Evolutionary conservation across 495 filamentous ascomycete species (phyloP), one percentile per base, ranked within the genome.

Genomic region (Friedmanniomyces simplex): DNA sequence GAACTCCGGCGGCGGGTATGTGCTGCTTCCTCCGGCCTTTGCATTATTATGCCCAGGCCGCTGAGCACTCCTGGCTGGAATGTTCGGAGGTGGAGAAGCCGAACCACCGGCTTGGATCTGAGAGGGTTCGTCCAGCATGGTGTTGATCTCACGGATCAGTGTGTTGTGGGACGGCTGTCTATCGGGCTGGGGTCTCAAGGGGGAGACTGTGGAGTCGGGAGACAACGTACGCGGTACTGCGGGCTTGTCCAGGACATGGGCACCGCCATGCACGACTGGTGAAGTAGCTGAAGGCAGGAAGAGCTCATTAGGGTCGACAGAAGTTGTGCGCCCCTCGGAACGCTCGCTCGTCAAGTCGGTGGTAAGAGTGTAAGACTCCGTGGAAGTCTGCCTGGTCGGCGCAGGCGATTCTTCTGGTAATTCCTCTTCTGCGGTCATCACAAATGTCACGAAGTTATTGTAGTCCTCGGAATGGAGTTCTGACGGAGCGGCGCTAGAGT

Each of bases 391-490:
- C 51, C 34, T 41, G 5, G 34, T 3, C 37, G 18, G 21, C 25
- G 20, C 18, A 39, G 37, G 51, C n/a, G 51, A 25, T 34, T 54
- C 51, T 14, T 54, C 51, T 18, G 51, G 32, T 4, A 54, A 20
- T 16, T 54, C 51, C 6, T 21, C 51, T 43, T 54, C 51, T 4
- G 51, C 51, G 20, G 51, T 16, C 51, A 54, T 41, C 2, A 54
- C 51, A 6, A 34, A 54, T 14, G 12, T 18, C 34, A 54, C 25
- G 16, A 54, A 43, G 34, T 24, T 43, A 20, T 53, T 47, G 39
- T 43, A 58, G 49, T 58, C 49, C 1, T 58, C 56, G 5, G 56
- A 58, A 16, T 51, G 45, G n/a, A 22, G 18, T 50, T 41, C 13
- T 1, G 46, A 25, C 20, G 13, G 10, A 2, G 53, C 22, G 7